These are phyloP conservation scores for Pterocarpus macrocarpus DNA, from an alignment of 306 rosid genomes.

Conservation along the genomic window DNA sequence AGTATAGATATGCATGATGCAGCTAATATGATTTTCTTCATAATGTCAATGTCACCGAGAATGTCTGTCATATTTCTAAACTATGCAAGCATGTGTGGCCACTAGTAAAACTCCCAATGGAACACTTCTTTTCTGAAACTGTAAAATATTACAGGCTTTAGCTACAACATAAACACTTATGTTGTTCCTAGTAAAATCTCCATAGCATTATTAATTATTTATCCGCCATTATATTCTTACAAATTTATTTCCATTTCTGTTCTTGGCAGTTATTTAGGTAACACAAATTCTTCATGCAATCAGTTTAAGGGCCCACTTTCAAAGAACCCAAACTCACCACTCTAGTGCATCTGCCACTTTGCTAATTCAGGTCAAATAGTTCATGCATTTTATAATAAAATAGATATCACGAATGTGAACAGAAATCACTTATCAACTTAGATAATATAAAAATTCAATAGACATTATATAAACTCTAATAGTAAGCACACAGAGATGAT, in stretches of 20 bases:
- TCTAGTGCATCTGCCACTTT: conserved; percentile 14
- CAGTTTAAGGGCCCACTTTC: too few relatives aligned
- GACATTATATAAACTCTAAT: conserved; percentile 12
- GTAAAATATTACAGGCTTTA: not conserved
- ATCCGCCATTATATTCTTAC: not conserved
- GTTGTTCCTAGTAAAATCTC: not conserved
- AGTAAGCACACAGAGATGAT: conserved; percentile 22
- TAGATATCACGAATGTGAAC: not conserved
- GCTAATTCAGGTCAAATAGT: not conserved
- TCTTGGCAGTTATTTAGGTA: too few relatives aligned
- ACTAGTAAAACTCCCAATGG: not conserved
- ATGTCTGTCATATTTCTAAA: not conserved
- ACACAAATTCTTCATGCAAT: too few relatives aligned
- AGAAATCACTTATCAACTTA: not conserved
- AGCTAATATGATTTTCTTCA: conserved; percentile 1
- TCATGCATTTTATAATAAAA: not conserved
- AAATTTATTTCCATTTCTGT: not conserved
- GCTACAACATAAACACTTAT: not conserved
- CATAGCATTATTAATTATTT: not conserved
- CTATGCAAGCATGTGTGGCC: not conserved
- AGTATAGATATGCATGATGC: conserved; percentile 12
- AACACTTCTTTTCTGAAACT: not conserved
- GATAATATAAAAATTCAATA: conserved; percentile 12
- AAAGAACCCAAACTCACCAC: too few relatives aligned
- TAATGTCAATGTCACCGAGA: conserved; percentile 14